Base-by-base conservation (phyloP, 805 yeast genomes). In the Yamadazyma kitorensis region DNA sequence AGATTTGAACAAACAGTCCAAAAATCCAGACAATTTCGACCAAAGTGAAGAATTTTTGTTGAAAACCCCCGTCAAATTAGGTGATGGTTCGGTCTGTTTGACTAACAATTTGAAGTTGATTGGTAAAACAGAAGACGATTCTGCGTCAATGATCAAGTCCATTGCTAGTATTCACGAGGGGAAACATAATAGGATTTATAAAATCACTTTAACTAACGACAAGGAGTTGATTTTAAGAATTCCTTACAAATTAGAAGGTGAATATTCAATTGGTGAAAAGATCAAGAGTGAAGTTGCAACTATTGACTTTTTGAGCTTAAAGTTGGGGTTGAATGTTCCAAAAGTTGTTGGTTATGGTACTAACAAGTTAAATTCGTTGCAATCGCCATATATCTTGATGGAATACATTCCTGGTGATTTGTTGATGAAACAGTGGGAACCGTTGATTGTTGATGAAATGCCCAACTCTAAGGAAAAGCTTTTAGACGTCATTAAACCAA, bases 241-340 rank as follows among this genome's bases (percentile, higher is more conserved):
- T 34, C 98, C 98, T 15, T 93, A 93, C 55, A 74, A 77, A 33
- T 63, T 81, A 39, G 84, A 82, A 32, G 71, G 87, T 14, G 85
- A 82, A 37, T 69, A 69, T 34, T 72, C 80, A 20, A 78, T 78
- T 37, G 71, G 77, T 29, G 71, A 82, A 41, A 80, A 86, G 47
- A 69, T 91, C 51, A 80, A 83, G 55, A 78, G 88, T 55, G 98
- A 91, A 59, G 96, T 81, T 34, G 98, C 98, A 14, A 91, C 98
- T 1, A 68, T 86, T 70, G 98, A 91, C 59, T 93, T 85, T 57
- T 70, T 82, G 36, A 57, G 68, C 22, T 59, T 74, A 44, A 86
- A 86, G 53, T 61, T 85, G 35, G 78, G 78, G 1, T 57, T 83
- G 31, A 71, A 74, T 16, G 85, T 85, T 27, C 97, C 97, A 26